A percentile compares a stretch with the other conserved stretches of the same genome.
Conservation (phyloP, 1,284 basidiomycete species). For the Leccinum insigne region DNA sequence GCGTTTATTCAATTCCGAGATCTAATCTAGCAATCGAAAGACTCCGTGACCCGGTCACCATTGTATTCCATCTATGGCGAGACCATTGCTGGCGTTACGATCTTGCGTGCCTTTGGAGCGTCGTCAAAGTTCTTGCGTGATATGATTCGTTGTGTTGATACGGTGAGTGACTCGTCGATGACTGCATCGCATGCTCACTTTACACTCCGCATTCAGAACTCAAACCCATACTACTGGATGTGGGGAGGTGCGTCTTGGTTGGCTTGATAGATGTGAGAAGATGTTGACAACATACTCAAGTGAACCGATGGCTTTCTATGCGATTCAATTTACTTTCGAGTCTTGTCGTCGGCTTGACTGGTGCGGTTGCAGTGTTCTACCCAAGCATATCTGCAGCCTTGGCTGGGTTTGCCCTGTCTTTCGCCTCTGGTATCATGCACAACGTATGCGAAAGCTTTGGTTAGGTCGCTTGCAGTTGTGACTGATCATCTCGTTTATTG, state of each 20-base stretch:
- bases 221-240: constrained; percentile 80
- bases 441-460: constrained; percentile 53
- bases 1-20: neutral
- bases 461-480: constrained; percentile 10
- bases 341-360: constrained; percentile 72
- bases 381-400: constrained; percentile 74
- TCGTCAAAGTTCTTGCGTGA: constrained; percentile 84
- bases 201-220: constrained; percentile 48
- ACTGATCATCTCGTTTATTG: constrained; percentile 28
- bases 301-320: constrained; percentile 72
- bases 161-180: constrained; percentile 44
- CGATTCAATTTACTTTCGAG: constrained; percentile 84
- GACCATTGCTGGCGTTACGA: constrained; percentile 86
- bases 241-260: constrained; percentile 63
- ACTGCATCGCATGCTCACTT: neutral
- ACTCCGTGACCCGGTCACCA: constrained; percentile 89
- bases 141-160: constrained; percentile 85
- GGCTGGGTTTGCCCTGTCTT: constrained; percentile 85
- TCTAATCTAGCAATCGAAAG: constrained; percentile 37
- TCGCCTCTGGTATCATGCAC: constrained; percentile 72
- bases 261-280: neutral
- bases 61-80: constrained; percentile 93
- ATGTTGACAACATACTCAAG: constrained; percentile 35
- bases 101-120: constrained; percentile 87
- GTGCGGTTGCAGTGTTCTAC: constrained; percentile 64